phyloP scores from a whole-genome alignment of 192 early-diverging fungal genomes.

The Backusella sp. region DNA sequence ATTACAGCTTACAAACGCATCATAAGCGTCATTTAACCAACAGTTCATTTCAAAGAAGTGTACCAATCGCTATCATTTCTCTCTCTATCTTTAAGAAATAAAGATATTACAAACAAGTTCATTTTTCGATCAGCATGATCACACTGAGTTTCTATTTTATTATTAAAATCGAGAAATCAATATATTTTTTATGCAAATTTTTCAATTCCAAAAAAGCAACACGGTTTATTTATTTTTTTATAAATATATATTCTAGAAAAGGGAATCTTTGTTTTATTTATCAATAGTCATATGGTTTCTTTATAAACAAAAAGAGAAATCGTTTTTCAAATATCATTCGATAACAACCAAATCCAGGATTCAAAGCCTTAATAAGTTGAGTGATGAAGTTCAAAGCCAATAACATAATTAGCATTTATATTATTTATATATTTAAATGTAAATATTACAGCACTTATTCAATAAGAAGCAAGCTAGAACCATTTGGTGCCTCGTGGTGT shows the following conservation, averaged over 20 bases:
- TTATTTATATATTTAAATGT: background rate
- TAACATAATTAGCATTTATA: background rate
- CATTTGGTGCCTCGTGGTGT: background rate
- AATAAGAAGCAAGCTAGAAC: background rate
- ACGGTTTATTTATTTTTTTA: background rate
- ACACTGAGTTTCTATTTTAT: background rate
- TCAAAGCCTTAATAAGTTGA: background rate
- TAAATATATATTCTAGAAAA: background rate
- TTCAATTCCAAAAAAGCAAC: background rate
- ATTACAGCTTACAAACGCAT: background rate
- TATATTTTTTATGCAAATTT: background rate
- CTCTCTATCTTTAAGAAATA: background rate
- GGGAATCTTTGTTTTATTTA: background rate
- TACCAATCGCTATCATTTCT: background rate
- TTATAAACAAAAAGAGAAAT: background rate
- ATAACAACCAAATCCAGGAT: background rate
- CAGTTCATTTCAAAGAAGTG: background rate
- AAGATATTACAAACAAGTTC: background rate
- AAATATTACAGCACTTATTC: background rate
- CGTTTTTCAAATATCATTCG: background rate
- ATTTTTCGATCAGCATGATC: too few relatives aligned
- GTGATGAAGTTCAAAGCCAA: background rate
- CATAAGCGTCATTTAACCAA: background rate
- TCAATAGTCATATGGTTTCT: conserved; percentile 1
- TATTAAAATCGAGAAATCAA: background rate